Percentiles rank a stretch among this genome's conserved stretches.
Conservation (phyloP, 306 rosid species). For the Astragalus glycyphyllos region DNA sequence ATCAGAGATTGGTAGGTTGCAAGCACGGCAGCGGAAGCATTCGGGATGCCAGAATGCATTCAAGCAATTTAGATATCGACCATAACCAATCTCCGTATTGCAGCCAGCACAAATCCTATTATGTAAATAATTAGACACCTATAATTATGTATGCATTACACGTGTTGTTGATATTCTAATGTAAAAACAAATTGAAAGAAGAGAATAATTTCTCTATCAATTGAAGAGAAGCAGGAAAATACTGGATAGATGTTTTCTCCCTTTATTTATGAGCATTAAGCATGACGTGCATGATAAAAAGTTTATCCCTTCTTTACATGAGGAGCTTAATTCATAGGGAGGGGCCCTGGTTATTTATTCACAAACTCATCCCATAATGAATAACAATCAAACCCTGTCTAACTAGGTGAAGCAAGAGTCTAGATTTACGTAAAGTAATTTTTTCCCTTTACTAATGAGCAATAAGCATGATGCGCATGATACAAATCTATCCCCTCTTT, state of each 20-base stretch:
- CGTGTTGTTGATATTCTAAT: conserved; percentile 1
- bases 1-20: conserved; percentile 89
- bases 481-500: conserved; percentile 13
- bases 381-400: no score
- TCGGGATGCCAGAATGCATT: conserved; percentile 98
- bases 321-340: no score
- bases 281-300: neutral
- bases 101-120: conserved; percentile 87
- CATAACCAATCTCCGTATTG: conserved; percentile 72
- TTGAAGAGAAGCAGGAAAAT: conserved; percentile 23
- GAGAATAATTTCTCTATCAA: conserved; percentile 35
- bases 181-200: conserved; percentile 26
- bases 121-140: conserved; percentile 25
- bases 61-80: conserved; percentile 89
- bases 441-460: conserved; percentile 17
- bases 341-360: no score
- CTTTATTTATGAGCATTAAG: conserved; percentile 28
- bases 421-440: neutral
- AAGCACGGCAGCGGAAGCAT: conserved; percentile 92
- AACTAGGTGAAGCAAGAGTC: no score
- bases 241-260: conserved; percentile 1
- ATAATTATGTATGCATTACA: conserved; percentile 31
- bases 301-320: no score
- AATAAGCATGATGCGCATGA: conserved; percentile 15
- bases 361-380: no score